A percentile compares a stretch with the other conserved stretches of the same genome.
Evolutionary conservation across 192 early-diverging fungal species (phyloP).

Genomic region (Geranomyces michiganensis): DNA sequence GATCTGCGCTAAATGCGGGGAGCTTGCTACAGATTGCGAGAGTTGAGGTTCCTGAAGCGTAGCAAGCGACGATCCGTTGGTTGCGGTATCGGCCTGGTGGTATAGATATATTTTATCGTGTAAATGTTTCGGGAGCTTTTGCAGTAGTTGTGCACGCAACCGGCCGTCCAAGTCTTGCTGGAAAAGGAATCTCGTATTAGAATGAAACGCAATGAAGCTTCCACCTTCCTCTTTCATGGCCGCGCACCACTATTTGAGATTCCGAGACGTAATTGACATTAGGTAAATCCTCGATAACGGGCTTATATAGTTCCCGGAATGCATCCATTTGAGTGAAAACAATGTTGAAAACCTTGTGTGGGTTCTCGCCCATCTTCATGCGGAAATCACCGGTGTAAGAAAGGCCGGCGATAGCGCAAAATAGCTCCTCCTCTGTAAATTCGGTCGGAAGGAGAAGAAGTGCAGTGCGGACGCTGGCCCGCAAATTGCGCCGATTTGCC

Average conservation of each 20-base stretch:
- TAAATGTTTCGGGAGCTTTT: conserved; percentile 80
- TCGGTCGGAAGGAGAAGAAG: conserved; percentile 79
- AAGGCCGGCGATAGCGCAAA: conserved; percentile 76
- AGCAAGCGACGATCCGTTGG: conserved; percentile 47
- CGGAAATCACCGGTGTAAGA: conserved; percentile 91
- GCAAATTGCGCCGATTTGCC: conserved; percentile 83
- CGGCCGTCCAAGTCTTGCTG: conserved; percentile 45
- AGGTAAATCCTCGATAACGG: conserved; percentile 49
- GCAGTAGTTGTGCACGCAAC: conserved; percentile 68
- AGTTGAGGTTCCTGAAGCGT: conserved; percentile 40
- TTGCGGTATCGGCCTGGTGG: conserved; percentile 36
- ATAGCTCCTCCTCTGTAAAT: conserved; percentile 84
- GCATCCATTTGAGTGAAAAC: conserved; percentile 73
- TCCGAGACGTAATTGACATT: conserved; percentile 41
- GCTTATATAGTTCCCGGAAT: conserved; percentile 56
- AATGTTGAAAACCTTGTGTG: conserved; percentile 93
- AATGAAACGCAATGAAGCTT: not conserved
- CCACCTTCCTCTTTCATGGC: not conserved
- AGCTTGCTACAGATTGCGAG: conserved; percentile 47
- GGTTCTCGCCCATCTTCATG: conserved; percentile 87
- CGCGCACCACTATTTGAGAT: not conserved
- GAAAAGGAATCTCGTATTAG: not conserved
- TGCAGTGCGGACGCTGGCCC: conserved; percentile 79
- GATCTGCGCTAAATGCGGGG: conserved; percentile 36
- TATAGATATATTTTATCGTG: conserved; percentile 51